phyloP scores from a whole-genome alignment of 129 eudicot species.

The Centaurea solstitialis region DNA sequence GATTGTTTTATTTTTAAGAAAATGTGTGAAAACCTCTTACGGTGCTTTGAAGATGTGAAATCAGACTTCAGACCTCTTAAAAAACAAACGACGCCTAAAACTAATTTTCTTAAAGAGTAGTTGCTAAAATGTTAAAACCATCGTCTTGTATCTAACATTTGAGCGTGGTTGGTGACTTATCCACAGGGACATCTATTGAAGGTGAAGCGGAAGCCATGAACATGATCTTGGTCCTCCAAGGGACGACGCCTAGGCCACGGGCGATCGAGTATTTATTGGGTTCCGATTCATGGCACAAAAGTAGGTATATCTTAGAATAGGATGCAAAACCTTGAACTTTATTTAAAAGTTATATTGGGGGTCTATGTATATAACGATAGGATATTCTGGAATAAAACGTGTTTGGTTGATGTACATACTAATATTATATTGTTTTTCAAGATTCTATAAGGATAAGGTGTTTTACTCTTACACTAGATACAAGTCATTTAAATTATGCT shows the following conservation, averaged over 20 bases:
- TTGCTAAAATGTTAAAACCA: background rate
- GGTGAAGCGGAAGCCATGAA: constrained; percentile 12
- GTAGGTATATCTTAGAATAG: constrained; percentile 17
- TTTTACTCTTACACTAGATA: too few species aligned
- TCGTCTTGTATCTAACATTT: background rate
- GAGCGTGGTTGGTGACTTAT: constrained; percentile 11
- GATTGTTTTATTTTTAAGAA: too few species aligned
- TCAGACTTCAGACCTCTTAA: too few species aligned
- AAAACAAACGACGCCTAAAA: background rate
- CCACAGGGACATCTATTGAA: constrained; percentile 9
- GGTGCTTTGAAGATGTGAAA: too few species aligned
- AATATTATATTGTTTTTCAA: background rate
- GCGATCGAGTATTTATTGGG: background rate
- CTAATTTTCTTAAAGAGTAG: background rate
- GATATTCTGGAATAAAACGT: constrained; percentile 23
- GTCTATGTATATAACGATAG: background rate
- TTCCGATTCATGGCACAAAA: constrained; percentile 20
- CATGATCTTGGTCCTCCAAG: constrained; percentile 4
- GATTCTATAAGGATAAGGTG: background rate
- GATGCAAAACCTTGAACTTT: constrained; percentile 10
- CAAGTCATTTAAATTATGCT: background rate
- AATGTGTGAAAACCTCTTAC: too few species aligned
- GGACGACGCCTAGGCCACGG: background rate
- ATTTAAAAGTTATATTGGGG: constrained; percentile 23
- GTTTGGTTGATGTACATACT: constrained; percentile 29